Percentiles rank a stretch among this genome's conserved stretches.
phyloP scores from a whole-genome alignment of 2,329 filamentous ascomycete species.

The Chrysosporium queenslandicum region DNA sequence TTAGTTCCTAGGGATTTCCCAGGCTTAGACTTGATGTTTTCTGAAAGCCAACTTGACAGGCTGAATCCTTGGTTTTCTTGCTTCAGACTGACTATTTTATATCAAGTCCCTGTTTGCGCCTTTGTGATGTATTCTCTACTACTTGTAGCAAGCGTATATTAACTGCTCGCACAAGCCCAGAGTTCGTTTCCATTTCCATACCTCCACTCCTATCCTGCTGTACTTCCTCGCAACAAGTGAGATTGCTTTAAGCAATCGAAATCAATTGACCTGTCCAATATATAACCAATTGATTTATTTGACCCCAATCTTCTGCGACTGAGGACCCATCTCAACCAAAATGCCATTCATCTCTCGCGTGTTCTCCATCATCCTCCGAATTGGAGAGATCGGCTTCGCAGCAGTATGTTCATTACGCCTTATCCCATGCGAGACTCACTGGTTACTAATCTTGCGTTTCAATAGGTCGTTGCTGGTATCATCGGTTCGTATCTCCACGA shows the following conservation, averaged over 20 bases:
- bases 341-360: slow-evolving; percentile 48
- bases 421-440: not conserved
- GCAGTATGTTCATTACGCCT: slow-evolving; percentile 41
- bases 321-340: slow-evolving; percentile 9
- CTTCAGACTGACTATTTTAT: not conserved
- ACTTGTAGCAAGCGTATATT: too few relatives aligned
- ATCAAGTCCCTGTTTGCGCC: not conserved
- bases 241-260: too few relatives aligned
- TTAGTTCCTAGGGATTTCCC: not conserved
- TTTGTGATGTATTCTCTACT: too few relatives aligned
- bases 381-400: slow-evolving; percentile 58
- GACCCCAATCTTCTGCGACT: not conserved
- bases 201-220: not conserved
- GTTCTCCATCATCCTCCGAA: slow-evolving; percentile 48
- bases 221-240: too few relatives aligned
- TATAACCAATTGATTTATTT: too few relatives aligned
- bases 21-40: not conserved
- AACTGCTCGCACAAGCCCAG: too few relatives aligned
- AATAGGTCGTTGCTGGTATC: slow-evolving; percentile 53
- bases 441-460: not conserved
- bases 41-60: not conserved
- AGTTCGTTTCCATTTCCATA: too few relatives aligned
- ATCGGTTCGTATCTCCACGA: slow-evolving; percentile 56
- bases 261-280: too few relatives aligned
- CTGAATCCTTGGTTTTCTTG: slow-evolving; percentile 1